These are phyloP conservation scores for Fusarium sp. DNA, from an alignment of 2,329 filamentous ascomycete genomes.

Conservation along the genomic window DNA sequence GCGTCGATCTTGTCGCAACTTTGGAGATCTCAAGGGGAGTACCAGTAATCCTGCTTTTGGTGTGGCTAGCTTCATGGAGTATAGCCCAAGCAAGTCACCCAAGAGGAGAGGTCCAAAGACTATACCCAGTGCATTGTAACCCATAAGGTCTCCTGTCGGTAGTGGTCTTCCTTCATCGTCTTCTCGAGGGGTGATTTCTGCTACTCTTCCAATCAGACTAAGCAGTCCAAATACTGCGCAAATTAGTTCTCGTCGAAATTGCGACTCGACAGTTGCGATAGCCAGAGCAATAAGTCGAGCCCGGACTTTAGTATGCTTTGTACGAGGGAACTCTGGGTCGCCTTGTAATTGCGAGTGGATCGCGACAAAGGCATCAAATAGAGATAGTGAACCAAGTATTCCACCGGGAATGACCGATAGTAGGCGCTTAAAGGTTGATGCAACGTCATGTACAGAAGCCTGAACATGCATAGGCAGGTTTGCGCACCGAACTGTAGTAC, in stretches of 20 bases:
- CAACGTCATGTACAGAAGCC: constrained; percentile 72
- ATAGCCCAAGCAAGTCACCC: constrained; percentile 67
- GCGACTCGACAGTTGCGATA: constrained; percentile 69
- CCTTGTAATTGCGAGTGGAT: constrained; percentile 68
- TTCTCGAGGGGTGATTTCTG: constrained; percentile 66
- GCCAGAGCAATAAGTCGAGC: constrained; percentile 75
- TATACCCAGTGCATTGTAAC: constrained; percentile 71
- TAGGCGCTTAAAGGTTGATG: constrained; percentile 75
- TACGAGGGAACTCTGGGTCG: constrained; percentile 64
- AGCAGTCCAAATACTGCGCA: constrained; percentile 76
- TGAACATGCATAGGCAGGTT: constrained; percentile 71
- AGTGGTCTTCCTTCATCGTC: constrained; percentile 64
- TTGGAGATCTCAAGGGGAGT: constrained; percentile 59
- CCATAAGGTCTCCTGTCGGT: constrained; percentile 71
- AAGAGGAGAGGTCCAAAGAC: constrained; percentile 74
- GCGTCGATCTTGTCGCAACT: constrained; percentile 49
- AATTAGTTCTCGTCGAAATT: constrained; percentile 71
- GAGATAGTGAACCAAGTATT: constrained; percentile 70
- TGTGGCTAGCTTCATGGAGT: constrained; percentile 61
- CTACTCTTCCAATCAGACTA: constrained; percentile 68
- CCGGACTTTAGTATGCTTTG: constrained; percentile 68
- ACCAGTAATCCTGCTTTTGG: constrained; percentile 57
- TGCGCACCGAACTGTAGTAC: constrained; percentile 71
- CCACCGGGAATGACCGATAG: constrained; percentile 73
- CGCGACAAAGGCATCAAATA: constrained; percentile 73